phyloP scores from a whole-genome alignment of 1,139 yeast genomes.

The Fermentozyma sake region DNA sequence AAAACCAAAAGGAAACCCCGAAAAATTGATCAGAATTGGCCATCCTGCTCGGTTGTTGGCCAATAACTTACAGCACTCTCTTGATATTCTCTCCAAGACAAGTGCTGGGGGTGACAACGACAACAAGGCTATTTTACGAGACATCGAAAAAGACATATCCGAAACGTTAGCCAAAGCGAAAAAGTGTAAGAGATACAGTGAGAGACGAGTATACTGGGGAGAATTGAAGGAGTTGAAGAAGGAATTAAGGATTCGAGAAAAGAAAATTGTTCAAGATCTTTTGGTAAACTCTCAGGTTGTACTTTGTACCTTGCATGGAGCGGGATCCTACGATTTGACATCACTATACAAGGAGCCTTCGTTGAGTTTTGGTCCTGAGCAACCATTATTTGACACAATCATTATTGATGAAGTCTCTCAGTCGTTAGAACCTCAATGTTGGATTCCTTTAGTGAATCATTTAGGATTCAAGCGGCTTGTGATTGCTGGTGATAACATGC shows the following conservation, averaged over 20 bases:
- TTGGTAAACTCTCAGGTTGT: slow-evolving; percentile 64
- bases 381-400: slow-evolving; percentile 65
- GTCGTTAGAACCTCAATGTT: slow-evolving; percentile 89
- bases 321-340: slow-evolving; percentile 67
- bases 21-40: slow-evolving; percentile 72
- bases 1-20: slow-evolving; percentile 35
- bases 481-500: slow-evolving; percentile 84
- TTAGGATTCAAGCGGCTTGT: slow-evolving; percentile 57
- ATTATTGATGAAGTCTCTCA: slow-evolving; percentile 96
- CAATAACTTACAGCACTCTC: slow-evolving; percentile 62
- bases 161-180: slow-evolving; percentile 53
- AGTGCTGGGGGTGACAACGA: slow-evolving; percentile 29
- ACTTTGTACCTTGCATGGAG: slow-evolving; percentile 81
- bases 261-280: slow-evolving; percentile 55
- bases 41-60: slow-evolving; percentile 85
- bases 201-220: slow-evolving; percentile 61
- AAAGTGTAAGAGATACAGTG: slow-evolving; percentile 62
- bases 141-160: slow-evolving; percentile 68
- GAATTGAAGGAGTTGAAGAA: slow-evolving; percentile 66
- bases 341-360: slow-evolving; percentile 37
- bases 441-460: slow-evolving; percentile 85
- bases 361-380: slow-evolving; percentile 15
- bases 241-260: slow-evolving; percentile 67
- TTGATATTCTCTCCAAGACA: slow-evolving; percentile 66
- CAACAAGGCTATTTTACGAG: slow-evolving; percentile 59